Percentiles rank a stretch among this genome's conserved stretches.
Evolutionary conservation across 495 filamentous ascomycete species (phyloP).

Genomic region (Amorphotheca resinae): DNA sequence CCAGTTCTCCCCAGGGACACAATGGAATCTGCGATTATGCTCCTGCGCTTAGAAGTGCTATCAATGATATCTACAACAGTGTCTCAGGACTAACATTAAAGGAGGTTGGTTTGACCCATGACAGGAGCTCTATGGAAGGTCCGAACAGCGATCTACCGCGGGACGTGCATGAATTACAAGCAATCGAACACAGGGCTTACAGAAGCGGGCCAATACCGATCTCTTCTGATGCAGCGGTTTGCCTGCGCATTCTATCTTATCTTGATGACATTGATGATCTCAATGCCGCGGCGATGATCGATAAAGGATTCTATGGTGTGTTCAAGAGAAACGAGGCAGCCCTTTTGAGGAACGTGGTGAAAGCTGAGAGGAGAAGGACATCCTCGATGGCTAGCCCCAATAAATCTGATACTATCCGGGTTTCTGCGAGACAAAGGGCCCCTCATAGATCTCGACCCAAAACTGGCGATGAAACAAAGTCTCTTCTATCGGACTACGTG

Average conservation of each 20-base stretch:
- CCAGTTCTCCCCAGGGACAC: slow-evolving; percentile 25
- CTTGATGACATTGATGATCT: slow-evolving; percentile 23
- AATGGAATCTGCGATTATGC: slow-evolving; percentile 29
- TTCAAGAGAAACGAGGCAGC: slow-evolving; percentile 22
- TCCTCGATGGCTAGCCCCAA: slow-evolving; percentile 5
- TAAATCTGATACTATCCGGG: too few species aligned
- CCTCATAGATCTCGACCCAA: neutral
- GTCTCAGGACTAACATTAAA: slow-evolving; percentile 25
- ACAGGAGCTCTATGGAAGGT: slow-evolving; percentile 27
- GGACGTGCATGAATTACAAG: neutral
- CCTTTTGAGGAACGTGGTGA: slow-evolving; percentile 18
- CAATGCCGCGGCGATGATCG: slow-evolving; percentile 21
- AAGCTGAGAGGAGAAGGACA: slow-evolving; percentile 10
- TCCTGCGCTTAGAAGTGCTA: slow-evolving; percentile 25
- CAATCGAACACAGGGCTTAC: neutral
- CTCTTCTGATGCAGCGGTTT: slow-evolving; percentile 15
- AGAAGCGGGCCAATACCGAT: neutral
- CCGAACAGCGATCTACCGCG: neutral
- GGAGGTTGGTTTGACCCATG: slow-evolving; percentile 23
- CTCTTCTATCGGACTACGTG: neutral
- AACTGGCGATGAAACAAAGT: slow-evolving; percentile 7
- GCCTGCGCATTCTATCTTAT: slow-evolving; percentile 19
- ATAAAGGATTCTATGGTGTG: slow-evolving; percentile 21
- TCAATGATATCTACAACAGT: slow-evolving; percentile 29
- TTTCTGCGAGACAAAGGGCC: too few species aligned